Conservation (phyloP, 2,329 filamentous ascomycete genomes). For the Hymenoscyphus occultus region DNA sequence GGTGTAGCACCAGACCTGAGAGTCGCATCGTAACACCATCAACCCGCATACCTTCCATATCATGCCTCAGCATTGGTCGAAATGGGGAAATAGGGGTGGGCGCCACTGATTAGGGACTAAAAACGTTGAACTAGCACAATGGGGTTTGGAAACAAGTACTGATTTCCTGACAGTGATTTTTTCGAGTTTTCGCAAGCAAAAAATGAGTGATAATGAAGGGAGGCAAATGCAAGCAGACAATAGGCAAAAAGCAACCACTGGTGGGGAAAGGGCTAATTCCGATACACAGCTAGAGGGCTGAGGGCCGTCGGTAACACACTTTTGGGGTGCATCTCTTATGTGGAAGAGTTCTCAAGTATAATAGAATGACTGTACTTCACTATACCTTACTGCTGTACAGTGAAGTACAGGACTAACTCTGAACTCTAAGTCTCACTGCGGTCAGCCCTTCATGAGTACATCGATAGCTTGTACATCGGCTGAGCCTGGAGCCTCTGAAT, state of each 20-base stretch:
- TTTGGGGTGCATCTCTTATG: not conserved
- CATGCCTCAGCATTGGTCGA: not conserved
- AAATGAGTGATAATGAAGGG: not conserved
- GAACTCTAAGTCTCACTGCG: not conserved
- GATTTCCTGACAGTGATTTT: not conserved
- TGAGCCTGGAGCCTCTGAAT: not conserved
- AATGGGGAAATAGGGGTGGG: not conserved
- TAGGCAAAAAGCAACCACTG: not conserved
- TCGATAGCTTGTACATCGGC: not conserved
- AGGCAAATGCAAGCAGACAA: not conserved
- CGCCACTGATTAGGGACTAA: not conserved
- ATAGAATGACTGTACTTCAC: not conserved
- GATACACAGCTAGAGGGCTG: slow-evolving; percentile 1
- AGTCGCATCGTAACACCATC: not conserved
- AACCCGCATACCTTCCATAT: not conserved
- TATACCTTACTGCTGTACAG: not conserved
- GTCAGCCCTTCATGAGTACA: not conserved
- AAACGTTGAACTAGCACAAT: not conserved
- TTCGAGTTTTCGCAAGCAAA: not conserved
- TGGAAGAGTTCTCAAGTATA: not conserved
- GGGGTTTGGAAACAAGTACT: too few relatives aligned
- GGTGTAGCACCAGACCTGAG: not conserved
- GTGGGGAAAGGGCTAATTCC: not conserved
- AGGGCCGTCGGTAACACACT: not conserved
- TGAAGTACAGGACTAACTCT: not conserved